Percentiles rank a stretch among this genome's conserved stretches.
Evolutionary conservation across 1,284 basidiomycete genomes (phyloP).

Genomic region (Ceratobasidium sp.): DNA sequence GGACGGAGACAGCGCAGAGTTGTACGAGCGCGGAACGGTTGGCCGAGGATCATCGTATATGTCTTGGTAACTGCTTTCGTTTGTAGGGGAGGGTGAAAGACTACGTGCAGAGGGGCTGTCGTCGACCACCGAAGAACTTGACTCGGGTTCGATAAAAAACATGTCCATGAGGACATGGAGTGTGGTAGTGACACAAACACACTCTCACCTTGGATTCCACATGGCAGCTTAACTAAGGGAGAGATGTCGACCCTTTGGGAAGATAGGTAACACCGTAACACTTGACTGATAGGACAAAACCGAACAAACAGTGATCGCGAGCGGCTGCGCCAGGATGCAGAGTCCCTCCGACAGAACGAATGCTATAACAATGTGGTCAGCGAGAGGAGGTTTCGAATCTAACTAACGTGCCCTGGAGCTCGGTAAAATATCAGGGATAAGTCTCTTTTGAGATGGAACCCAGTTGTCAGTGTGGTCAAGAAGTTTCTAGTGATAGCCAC

Average conservation of each 20-base stretch:
- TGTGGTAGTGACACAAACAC: slow-evolving; percentile 18
- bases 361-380: too few relatives aligned
- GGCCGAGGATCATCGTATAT: slow-evolving; percentile 41
- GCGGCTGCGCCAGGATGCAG: too few relatives aligned
- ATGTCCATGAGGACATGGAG: slow-evolving; percentile 27
- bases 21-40: slow-evolving; percentile 20
- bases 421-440: slow-evolving; percentile 4
- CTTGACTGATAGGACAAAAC: neutral
- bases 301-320: too few relatives aligned
- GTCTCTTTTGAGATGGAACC: slow-evolving; percentile 19
- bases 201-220: slow-evolving; percentile 35
- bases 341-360: too few relatives aligned
- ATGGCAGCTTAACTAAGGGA: slow-evolving; percentile 34
- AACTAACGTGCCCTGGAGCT: neutral
- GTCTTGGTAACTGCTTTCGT: slow-evolving; percentile 29
- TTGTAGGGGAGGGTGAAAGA: slow-evolving; percentile 26
- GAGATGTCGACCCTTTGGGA: slow-evolving; percentile 32
- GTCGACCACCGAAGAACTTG: slow-evolving; percentile 28
- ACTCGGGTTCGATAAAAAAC: slow-evolving; percentile 25
- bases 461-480: slow-evolving; percentile 9
- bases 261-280: slow-evolving; percentile 36
- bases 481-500: neutral
- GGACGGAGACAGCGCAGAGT: slow-evolving; percentile 24
- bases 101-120: slow-evolving; percentile 24
- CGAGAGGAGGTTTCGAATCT: too few relatives aligned